Conservation (phyloP, 495 filamentous ascomycete species). For the Beverwykella pulmonaria region DNA sequence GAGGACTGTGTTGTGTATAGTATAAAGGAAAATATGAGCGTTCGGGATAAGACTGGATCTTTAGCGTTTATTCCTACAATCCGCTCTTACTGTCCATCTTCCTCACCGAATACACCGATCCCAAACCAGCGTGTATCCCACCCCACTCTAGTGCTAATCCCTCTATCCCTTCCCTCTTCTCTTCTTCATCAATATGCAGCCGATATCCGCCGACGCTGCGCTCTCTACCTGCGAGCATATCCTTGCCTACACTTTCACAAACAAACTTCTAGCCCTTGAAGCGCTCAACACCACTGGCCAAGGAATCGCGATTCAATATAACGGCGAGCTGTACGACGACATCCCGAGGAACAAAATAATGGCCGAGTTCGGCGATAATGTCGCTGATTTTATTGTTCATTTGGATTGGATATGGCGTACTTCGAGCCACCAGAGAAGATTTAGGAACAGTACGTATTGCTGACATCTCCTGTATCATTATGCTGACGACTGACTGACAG, state of each 20-base stretch:
- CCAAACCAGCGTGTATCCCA: not conserved
- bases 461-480: too few species aligned
- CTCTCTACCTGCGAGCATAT: constrained; percentile 2
- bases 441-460: not conserved
- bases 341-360: not conserved
- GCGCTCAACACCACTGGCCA: not conserved
- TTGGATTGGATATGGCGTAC: not conserved
- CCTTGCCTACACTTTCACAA: constrained; percentile 7
- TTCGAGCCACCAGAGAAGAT: not conserved
- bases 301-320: not conserved
- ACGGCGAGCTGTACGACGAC: not conserved
- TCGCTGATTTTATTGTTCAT: not conserved
- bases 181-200: too few species aligned
- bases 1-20: too few species aligned
- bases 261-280: constrained; percentile 1
- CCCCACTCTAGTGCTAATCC: not conserved
- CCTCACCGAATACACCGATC: too few species aligned
- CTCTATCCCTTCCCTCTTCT: too few species aligned
- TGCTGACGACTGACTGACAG: not conserved
- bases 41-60: too few species aligned
- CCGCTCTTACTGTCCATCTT: too few species aligned
- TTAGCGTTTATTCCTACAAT: too few species aligned
- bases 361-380: not conserved
- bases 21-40: too few species aligned
- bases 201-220: not conserved